Evolutionary conservation across 1,284 basidiomycete species (phyloP), one percentile per base, ranked within the genome.

Genomic region (Cystobasidiaceae sp.): DNA sequence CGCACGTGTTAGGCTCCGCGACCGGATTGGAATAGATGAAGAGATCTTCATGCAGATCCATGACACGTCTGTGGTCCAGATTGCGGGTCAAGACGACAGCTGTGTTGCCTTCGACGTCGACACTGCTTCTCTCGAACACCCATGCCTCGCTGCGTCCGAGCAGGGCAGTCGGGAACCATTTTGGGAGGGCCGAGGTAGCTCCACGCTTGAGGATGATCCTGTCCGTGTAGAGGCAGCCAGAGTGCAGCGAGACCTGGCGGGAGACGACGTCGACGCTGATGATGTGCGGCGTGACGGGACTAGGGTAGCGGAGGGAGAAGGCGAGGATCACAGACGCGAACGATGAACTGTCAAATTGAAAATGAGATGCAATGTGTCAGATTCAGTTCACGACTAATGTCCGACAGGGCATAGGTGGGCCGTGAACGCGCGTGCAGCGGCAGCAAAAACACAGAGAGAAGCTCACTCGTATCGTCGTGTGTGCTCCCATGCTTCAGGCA

Each of bases 221-320:
- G 43, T 54, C 58, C 34, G 65, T 61, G 50, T 46, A 50, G 3
- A 67, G 34, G 21, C 49, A 41, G 39, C 32, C 33, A 11, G 57
- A 51, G 4, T 54, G 28, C 3, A 50, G 58, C 25, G 48, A 48
- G 46, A 67, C 43, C 17, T 45, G 21, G 28, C 65, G 65, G n/a
- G 89, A 88, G 68, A 97, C 83, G 68, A 97, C 92, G 80, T 97
- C 94, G 81, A 91, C 93, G 7, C 91, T 91, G 67, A 96, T 79
- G 74, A 98, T 89, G 77, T 98, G 94, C 11, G 90, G 83, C 5
- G 94, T 90, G 73, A 90, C 90, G 44, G 94, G 93, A 77, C 97
- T 98, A 3, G 96, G 94, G 77, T 98, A 98, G 70, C 96, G 88
- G 68, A 97, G 82, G 74, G 93, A 92, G 81, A 90, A 97, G 17